These are phyloP conservation scores for Phytopythium aichiense DNA, from an alignment of 352 stramenopile species.

Conservation along the genomic window DNA sequence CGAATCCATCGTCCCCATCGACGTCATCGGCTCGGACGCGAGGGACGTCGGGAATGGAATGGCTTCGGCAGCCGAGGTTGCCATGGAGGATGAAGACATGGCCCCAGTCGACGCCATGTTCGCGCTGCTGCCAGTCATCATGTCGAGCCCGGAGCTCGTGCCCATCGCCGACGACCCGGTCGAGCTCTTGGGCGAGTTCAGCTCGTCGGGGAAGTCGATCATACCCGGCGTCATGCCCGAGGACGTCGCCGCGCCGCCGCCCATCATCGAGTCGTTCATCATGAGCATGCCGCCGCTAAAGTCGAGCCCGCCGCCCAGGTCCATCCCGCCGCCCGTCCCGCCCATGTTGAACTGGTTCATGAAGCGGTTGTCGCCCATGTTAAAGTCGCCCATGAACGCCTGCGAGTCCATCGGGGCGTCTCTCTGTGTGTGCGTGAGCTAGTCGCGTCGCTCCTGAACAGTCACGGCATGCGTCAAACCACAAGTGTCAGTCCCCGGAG, in stretches of 20 bases:
- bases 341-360: slow-evolving; percentile 72
- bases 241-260: slow-evolving; percentile 13
- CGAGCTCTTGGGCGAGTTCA: slow-evolving; percentile 65
- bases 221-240: slow-evolving; percentile 32
- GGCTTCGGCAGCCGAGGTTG: slow-evolving; percentile 35
- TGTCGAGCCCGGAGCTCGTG: slow-evolving; percentile 12
- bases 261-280: slow-evolving; percentile 58
- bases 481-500: neutral
- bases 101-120: slow-evolving; percentile 27
- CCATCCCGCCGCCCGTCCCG: slow-evolving; percentile 24
- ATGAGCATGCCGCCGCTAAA: slow-evolving; percentile 66
- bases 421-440: neutral
- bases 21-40: slow-evolving; percentile 50
- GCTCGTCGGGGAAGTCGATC: slow-evolving; percentile 84
- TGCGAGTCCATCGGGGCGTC: slow-evolving; percentile 58
- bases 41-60: slow-evolving; percentile 79
- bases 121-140: slow-evolving; percentile 9
- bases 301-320: slow-evolving; percentile 45
- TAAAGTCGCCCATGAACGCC: slow-evolving; percentile 72
- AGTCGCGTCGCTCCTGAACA: neutral
- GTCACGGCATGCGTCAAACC: neutral
- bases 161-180: slow-evolving; percentile 8
- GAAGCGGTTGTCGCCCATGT: slow-evolving; percentile 64
- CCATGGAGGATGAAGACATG: slow-evolving; percentile 21
- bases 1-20: slow-evolving; percentile 31